Conservation (phyloP, 2,329 filamentous ascomycete species). For the Penicillium janthinellum region DNA sequence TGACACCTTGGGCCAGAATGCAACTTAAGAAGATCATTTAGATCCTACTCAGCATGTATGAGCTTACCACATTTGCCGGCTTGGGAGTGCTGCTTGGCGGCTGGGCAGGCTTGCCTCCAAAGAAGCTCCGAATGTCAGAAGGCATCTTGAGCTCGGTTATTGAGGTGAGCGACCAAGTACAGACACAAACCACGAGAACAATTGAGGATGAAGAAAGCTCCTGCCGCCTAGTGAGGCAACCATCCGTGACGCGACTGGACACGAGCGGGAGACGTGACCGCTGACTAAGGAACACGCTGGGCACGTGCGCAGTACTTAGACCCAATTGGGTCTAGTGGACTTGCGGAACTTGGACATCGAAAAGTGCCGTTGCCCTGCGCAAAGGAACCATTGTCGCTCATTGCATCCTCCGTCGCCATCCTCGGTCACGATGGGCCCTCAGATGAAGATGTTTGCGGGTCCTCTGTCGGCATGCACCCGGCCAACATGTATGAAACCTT, state of each 20-base stretch:
- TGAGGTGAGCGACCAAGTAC: background rate
- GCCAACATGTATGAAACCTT: conserved; percentile 35
- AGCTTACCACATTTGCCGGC: conserved; percentile 46
- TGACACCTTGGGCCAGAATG: no score
- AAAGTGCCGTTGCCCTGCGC: conserved; percentile 23
- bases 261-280: conserved; percentile 31
- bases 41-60: conserved; percentile 18
- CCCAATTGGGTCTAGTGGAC: conserved; percentile 17
- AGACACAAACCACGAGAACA: conserved; percentile 2
- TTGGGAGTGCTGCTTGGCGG: conserved; percentile 51
- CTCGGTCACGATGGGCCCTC: conserved; percentile 36
- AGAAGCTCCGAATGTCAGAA: conserved; percentile 85
- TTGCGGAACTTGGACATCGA: conserved; percentile 18
- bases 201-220: conserved; percentile 9
- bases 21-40: background rate
- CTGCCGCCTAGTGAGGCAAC: background rate
- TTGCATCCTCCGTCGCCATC: conserved; percentile 10
- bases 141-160: conserved; percentile 60
- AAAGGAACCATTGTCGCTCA: conserved; percentile 12
- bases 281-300: conserved; percentile 24
- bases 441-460: conserved; percentile 40
- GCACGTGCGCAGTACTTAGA: conserved; percentile 30
- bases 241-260: conserved; percentile 18
- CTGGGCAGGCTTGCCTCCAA: conserved; percentile 72
- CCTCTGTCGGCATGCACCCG: conserved; percentile 38